phyloP scores from a whole-genome alignment of 441 rosid genomes.

The Populus hybrid region DNA sequence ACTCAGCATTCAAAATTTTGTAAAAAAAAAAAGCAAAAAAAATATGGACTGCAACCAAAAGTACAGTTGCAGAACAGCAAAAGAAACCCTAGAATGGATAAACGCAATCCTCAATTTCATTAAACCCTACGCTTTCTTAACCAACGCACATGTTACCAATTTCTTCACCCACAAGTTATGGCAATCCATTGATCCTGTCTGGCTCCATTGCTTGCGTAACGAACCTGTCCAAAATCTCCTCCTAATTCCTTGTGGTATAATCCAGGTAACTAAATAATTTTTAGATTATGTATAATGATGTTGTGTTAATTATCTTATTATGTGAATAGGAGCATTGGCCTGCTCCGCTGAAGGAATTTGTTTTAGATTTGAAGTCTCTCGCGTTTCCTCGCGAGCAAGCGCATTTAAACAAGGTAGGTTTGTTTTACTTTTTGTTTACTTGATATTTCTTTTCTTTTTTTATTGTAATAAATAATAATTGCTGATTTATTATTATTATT shows the following conservation, averaged over 20 bases:
- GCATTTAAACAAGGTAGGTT: conserved; percentile 44
- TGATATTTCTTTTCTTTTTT: neutral
- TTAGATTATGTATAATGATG: neutral
- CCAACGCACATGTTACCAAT: conserved; percentile 68
- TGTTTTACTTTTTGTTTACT: neutral
- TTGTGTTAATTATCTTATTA: neutral
- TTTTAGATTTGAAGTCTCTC: conserved; percentile 55
- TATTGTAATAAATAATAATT: neutral
- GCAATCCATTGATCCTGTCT: conserved; percentile 70
- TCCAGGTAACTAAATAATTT: conserved; percentile 39
- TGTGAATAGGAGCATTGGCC: conserved; percentile 70
- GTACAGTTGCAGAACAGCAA: conserved; percentile 56
- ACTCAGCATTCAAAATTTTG: neutral
- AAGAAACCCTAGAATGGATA: conserved; percentile 70
- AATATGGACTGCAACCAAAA: conserved; percentile 6
- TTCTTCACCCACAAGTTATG: conserved; percentile 77
- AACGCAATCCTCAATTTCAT: conserved; percentile 58
- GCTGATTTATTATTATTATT: too few species aligned
- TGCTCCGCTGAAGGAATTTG: conserved; percentile 62
- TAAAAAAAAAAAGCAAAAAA: too few species aligned
- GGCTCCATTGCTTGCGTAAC: conserved; percentile 66
- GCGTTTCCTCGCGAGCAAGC: conserved; percentile 60
- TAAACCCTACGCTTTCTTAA: conserved; percentile 45
- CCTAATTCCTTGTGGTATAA: conserved; percentile 64
- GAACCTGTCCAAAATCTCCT: conserved; percentile 62